A percentile compares a stretch with the other conserved stretches of the same genome.
Conservation (phyloP, 345 rosid genomes). For the Streptanthus diversifolius region DNA sequence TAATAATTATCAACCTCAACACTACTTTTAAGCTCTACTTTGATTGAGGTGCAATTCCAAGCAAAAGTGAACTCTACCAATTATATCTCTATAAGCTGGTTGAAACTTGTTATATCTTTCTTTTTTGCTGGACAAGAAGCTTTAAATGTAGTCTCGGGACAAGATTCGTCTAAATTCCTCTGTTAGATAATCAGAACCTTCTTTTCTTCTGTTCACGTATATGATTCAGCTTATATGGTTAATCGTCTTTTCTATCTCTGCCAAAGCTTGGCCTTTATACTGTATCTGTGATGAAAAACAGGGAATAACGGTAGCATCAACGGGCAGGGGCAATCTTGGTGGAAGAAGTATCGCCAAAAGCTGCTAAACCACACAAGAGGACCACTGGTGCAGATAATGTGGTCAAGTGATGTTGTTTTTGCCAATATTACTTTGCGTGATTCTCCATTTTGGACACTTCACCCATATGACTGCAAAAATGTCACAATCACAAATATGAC, state of each 20-base stretch:
- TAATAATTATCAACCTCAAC: not conserved
- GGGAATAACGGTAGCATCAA: conserved; percentile 89
- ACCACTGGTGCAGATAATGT: conserved; percentile 85
- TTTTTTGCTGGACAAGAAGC: not conserved
- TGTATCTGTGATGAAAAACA: conserved; percentile 26
- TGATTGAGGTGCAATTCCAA: not conserved
- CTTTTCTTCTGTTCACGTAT: not conserved
- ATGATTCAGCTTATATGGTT: not conserved
- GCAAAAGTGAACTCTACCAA: not conserved
- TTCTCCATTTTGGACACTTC: conserved; percentile 97
- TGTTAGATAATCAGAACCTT: not conserved
- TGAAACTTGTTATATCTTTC: conserved; percentile 4
- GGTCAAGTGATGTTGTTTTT: conserved; percentile 73
- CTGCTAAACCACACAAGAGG: conserved; percentile 88
- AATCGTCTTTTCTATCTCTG: not conserved
- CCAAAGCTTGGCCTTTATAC: not conserved
- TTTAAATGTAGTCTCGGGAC: not conserved
- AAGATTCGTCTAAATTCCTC: not conserved
- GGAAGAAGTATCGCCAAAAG: conserved; percentile 85
- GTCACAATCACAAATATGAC: conserved; percentile 68
- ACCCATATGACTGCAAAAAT: conserved; percentile 93
- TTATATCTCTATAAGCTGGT: not conserved
- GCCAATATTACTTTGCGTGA: conserved; percentile 74
- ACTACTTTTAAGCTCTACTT: not conserved
- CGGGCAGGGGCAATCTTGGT: conserved; percentile 90